Base-by-base conservation (phyloP, 345 rosid genomes). In the Gossypium longicalyx region DNA sequence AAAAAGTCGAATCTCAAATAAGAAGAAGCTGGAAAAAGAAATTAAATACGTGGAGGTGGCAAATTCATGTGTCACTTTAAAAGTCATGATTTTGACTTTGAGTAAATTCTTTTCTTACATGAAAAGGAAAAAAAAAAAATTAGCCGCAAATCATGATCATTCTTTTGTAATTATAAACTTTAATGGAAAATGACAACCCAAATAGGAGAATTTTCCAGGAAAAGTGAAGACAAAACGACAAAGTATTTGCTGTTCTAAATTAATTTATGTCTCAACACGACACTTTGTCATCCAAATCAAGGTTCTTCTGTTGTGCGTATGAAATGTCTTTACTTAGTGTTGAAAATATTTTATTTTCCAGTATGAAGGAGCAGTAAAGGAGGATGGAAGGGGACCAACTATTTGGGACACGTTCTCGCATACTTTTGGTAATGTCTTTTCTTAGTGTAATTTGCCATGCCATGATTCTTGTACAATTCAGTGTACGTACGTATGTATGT, bases 281-380 rank as follows among this genome's bases (percentile, higher is more conserved):
- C 13, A 25, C 12, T 34, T 17, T 34, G 49, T 29, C 29, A 53
- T n/a, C 10, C 27, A 70, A 10, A 53, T 34, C 12, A 9, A 9
- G 6, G 1, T 4, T 52, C 60, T n/a, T 52, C 15, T 25, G 38
- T 7, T 23, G 25, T 22, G 3, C 20, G 43, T 38, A 6, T 59
- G 49, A 64, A 6, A 48, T 7, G 20, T 27, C 72, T 44, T 13
- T 8, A 48, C 12, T 13, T 16, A 25, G 1, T 2, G 54, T 47
- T 45, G 53, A 20, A 6, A 61, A 5, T 13, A 0, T 61, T 13
- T 7, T 19, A 20, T 29, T 53, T 74, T 77, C 72, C 81, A 94
- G 98, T 81, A 85, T 25, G 98, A 94, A 78, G 98, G 98, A 78
- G 97, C 97, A 16, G 97, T 94, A 77, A 87, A 89, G 76, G 93